Conservation (phyloP, 345 rosid genomes). For the Ceriops tagal region DNA sequence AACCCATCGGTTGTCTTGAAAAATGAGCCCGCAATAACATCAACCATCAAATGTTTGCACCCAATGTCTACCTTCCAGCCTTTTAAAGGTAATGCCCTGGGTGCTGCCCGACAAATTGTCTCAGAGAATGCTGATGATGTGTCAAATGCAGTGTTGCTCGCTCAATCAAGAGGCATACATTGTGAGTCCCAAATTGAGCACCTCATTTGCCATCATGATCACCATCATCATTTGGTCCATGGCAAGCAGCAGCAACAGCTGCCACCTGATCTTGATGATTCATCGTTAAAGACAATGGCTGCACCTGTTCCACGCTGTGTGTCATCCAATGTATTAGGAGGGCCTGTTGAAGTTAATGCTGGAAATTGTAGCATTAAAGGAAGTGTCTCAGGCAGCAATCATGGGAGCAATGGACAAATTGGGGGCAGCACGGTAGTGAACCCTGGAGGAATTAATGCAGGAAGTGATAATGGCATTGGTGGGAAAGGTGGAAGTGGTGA, state of each 20-base stretch:
- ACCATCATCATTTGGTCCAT: slow-evolving; percentile 12
- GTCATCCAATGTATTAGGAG: slow-evolving; percentile 40
- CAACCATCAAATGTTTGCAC: slow-evolving; percentile 28
- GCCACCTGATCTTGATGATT: slow-evolving; percentile 30
- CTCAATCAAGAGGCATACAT: slow-evolving; percentile 28
- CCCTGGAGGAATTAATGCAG: slow-evolving; percentile 31
- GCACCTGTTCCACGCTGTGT: slow-evolving; percentile 39
- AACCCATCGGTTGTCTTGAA: slow-evolving; percentile 27
- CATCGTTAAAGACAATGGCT: slow-evolving; percentile 32
- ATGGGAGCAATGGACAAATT: slow-evolving; percentile 43
- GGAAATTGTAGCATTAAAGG: slow-evolving; percentile 41
- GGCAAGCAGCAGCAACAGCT: slow-evolving; percentile 25
- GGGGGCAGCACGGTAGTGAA: slow-evolving; percentile 37
- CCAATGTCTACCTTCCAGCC: slow-evolving; percentile 30
- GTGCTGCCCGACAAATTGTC: slow-evolving; percentile 18
- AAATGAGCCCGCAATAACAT: slow-evolving; percentile 35
- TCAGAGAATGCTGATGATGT: slow-evolving; percentile 30
- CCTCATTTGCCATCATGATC: slow-evolving; percentile 15
- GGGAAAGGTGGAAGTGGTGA: slow-evolving; percentile 39
- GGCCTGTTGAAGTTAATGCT: slow-evolving; percentile 34
- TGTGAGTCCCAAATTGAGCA: slow-evolving; percentile 28
- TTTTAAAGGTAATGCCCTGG: slow-evolving; percentile 20
- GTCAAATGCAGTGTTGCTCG: slow-evolving; percentile 4
- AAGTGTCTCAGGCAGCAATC: slow-evolving; percentile 51
- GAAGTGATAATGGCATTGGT: slow-evolving; percentile 31